Evolutionary conservation across 495 filamentous ascomycete genomes (phyloP), one percentile per base, ranked within the genome.

Genomic region (Podospora pseudocomata): DNA sequence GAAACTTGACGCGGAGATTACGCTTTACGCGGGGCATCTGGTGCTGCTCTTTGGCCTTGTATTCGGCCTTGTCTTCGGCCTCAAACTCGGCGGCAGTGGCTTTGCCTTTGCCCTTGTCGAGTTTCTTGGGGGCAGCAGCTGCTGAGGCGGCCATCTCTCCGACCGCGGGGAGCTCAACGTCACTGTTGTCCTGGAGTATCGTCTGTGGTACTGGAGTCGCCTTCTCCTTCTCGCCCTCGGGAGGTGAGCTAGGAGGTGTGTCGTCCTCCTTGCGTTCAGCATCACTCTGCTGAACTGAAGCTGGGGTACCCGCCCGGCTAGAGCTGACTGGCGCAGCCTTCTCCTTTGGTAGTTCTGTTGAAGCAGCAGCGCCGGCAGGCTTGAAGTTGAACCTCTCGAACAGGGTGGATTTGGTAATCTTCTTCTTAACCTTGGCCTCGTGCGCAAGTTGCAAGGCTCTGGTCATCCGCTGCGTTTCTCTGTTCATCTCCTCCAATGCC

Each of bases 371-470:
- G 7, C 74, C 78, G 30, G 74, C 74, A 11, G 72, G 74, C 67
- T 77, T 85, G 72, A 90, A 94, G 74, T 92, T 92, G 80, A 97
- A 96, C 32, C 86, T 85, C 53, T 92, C 89, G 75, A 99, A 91
- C 23, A 99, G 82, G 61, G 90, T 90, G 19, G 90, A 86, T 74
- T 92, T 96, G 13, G 88, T 89, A 65, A 97, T 91, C 79, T 93
- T 97, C 82, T 95, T 97, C 81, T 91, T 95, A 3, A 93, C 94
- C 75, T 87, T 90, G 6, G 91, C 90, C 74, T 97, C 88, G 75
- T 98, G 93, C n/a, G 90, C 86, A 26, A 99, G 82, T 74, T 97
- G 95, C 85, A 95, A 89, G 70, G 91, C 95, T 67, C 95, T 86
- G 70, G 85, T 89, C 83, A 99, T 85, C 26, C 96, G 89, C 78